These are phyloP conservation scores for Boletus subcaerulescens DNA, from an alignment of 768 basidiomycete genomes.

Conservation along the genomic window DNA sequence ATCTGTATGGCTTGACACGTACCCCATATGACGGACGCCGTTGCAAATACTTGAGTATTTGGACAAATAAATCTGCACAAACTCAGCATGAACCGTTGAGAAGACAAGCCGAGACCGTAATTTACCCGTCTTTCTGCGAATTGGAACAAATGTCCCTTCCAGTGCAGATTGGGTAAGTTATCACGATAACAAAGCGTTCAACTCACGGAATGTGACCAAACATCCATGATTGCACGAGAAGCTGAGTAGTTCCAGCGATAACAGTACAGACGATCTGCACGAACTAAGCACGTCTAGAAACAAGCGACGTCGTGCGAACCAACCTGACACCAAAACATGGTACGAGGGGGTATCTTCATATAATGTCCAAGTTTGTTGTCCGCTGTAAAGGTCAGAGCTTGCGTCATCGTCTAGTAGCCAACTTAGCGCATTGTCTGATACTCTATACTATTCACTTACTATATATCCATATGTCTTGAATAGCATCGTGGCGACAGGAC, in stretches of 20 bases:
- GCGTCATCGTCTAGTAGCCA: slow-evolving; percentile 27
- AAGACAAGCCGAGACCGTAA: neutral
- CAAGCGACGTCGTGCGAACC: neutral
- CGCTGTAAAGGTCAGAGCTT: slow-evolving; percentile 62
- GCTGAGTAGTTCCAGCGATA: slow-evolving; percentile 68
- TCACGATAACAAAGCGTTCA: neutral
- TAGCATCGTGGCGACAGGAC: slow-evolving; percentile 80
- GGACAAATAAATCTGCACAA: slow-evolving; percentile 47
- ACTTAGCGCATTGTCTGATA: neutral
- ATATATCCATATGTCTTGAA: slow-evolving; percentile 85
- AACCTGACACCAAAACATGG: slow-evolving; percentile 73
- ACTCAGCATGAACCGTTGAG: neutral
- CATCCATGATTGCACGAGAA: slow-evolving; percentile 76
- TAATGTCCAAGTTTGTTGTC: slow-evolving; percentile 82
- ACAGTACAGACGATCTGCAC: slow-evolving; percentile 57
- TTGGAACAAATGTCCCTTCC: slow-evolving; percentile 46
- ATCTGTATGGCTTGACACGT: neutral
- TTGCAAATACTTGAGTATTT: slow-evolving; percentile 49
- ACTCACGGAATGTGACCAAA: slow-evolving; percentile 55
- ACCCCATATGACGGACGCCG: slow-evolving; percentile 54
- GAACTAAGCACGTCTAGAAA: neutral
- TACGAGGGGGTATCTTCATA: slow-evolving; percentile 57
- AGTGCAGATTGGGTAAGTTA: neutral
- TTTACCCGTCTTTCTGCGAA: slow-evolving; percentile 40
- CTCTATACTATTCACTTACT: slow-evolving; percentile 21